Base-by-base conservation (phyloP, 1,139 yeast genomes). In the Lodderomyces beijingensis region DNA sequence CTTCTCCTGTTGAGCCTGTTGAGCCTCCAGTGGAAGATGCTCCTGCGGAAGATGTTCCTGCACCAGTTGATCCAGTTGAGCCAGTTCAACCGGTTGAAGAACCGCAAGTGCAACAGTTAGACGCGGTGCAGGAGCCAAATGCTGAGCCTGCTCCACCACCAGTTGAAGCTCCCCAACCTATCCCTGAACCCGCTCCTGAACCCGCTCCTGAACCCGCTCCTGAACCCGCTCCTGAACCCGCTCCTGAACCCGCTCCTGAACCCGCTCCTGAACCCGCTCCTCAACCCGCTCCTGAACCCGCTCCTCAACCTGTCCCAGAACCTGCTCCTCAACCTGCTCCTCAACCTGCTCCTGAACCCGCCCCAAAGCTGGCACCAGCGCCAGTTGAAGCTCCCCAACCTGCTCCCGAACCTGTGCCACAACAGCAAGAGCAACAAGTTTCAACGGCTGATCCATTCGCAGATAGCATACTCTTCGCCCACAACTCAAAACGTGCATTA, bases 401-500 rank as follows among this genome's bases (percentile, higher is more conserved):
- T n/a, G n/a, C n/a, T n/a, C n/a, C n/a, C n/a, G n/a, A n/a, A n/a
- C n/a, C n/a, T n/a, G n/a, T n/a, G n/a, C n/a, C n/a, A n/a, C n/a
- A n/a, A n/a, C n/a, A n/a, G n/a, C n/a, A n/a, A n/a, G n/a, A n/a
- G n/a, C n/a, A n/a, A n/a, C n/a, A n/a, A n/a, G n/a, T n/a, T n/a
- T n/a, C n/a, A n/a, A n/a, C n/a, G n/a, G n/a, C n/a, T n/a, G n/a
- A n/a, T n/a, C n/a, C n/a, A n/a, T n/a, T n/a, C n/a, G 47, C 47
- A 3, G 28, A 38, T 25, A 49, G 39, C 5, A 48, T 49, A 20
- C 43, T 51, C 18, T 38, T 36, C 42, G 77, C 70, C 37, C 94
- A 84, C 69, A 86, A 86, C 65, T 41, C 51, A 31, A 74, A 77
- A 58, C 77, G 95, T 62, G 71, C 85, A 20, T 48, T 59, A 37